Evolutionary conservation across 306 rosid species (phyloP), one percentile per base, ranked within the genome.

Genomic region (Prunus fruticosa): DNA sequence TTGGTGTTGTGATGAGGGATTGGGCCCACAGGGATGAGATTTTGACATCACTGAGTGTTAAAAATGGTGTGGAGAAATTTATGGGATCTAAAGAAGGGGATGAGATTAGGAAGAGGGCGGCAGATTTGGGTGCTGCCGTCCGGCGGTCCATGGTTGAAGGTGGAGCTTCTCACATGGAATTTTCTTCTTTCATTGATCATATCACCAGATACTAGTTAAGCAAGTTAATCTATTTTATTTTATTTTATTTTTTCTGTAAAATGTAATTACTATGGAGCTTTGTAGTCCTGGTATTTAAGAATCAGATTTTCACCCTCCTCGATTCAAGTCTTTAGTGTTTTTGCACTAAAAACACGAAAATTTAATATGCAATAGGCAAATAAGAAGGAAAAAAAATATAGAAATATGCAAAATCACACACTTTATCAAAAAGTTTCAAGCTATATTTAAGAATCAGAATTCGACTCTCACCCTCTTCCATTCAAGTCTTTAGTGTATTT

Each of bases 101-200:
- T 45, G 89, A 57, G 71, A 83, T 86, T 80, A 88, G 91, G 78
- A 72, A 74, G 22, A 88, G 83, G 23, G 91, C 88, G 0, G 74
- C 58, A 47, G 82, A 81, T 9, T 60, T 93, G 43, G 86, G 78
- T 14, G 51, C 9, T 23, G 81, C 28, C 3, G 70, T 88, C 53
- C 76, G 72, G 16, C 67, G 46, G 28, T 85, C 97, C 3, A 57
- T 50, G 64, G 87, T 32, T 18, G 80, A 74, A 12, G 88, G 80
- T 1, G 96, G 91, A 8, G 77, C 71, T 64, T 91, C 96, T 67
- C 73, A 76, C 5, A 2, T 61, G 79, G 98, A 93, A 78, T 81
- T 91, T 76, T 86, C 86, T 46, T 77, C 88, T 72, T 93, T 93
- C 84, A 73, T 89, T 84, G 85, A 85, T 15, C 96, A 93, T 51